Conservation (phyloP, 176 grass and related monocot species). For the Eremochloa ophiuroides region DNA sequence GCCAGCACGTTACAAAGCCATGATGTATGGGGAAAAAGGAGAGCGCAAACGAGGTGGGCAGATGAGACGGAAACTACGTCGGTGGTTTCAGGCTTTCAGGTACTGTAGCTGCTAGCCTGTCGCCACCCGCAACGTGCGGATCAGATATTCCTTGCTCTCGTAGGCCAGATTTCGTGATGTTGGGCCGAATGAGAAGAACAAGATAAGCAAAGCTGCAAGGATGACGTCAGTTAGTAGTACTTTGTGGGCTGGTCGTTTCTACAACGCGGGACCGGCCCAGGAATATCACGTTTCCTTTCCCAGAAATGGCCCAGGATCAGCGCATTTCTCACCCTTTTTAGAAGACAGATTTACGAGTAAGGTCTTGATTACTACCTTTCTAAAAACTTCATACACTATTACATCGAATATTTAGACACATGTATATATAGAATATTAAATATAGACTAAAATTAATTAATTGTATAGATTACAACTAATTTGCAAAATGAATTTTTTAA, state of each 20-base stretch:
- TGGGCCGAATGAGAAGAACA: background rate
- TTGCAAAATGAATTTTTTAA: too few relatives aligned
- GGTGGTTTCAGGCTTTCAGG: slow-evolving; percentile 25
- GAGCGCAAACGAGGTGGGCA: background rate
- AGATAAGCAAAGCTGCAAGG: background rate
- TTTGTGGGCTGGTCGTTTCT: background rate
- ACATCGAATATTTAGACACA: too few relatives aligned
- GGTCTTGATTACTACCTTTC: too few relatives aligned
- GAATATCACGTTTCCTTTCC: background rate
- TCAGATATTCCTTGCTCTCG: background rate
- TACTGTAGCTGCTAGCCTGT: background rate
- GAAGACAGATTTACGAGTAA: background rate
- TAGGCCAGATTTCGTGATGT: background rate
- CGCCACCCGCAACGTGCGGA: background rate
- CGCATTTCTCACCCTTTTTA: background rate
- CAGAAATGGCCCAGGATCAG: background rate
- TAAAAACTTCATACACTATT: too few relatives aligned
- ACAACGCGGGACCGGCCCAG: background rate
- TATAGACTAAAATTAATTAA: too few relatives aligned
- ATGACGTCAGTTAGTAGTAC: too few relatives aligned
- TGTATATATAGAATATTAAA: too few relatives aligned
- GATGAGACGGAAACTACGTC: slow-evolving; percentile 29
- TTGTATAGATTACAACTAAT: too few relatives aligned
- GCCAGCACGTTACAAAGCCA: slow-evolving; percentile 7
- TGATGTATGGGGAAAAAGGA: background rate